Evolutionary conservation across 2,329 filamentous ascomycete genomes (phyloP).

Genomic region (Chaetomium sp.): DNA sequence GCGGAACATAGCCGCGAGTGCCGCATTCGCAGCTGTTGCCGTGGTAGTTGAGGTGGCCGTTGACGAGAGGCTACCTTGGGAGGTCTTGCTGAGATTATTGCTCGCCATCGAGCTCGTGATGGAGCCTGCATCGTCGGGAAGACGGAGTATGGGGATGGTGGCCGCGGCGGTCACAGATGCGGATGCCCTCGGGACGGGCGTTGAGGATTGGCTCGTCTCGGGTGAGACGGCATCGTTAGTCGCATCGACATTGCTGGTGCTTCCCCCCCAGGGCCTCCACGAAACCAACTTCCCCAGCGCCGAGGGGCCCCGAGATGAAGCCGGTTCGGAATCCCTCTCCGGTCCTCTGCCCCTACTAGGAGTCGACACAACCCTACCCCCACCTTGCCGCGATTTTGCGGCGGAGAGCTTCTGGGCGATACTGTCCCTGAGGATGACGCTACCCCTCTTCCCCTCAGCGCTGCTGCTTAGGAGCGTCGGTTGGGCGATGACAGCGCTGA

Average conservation of each 20-base stretch:
- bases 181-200: slow-evolving; percentile 14
- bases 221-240: slow-evolving; percentile 15
- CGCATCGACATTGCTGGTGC: slow-evolving; percentile 27
- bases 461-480: slow-evolving; percentile 54
- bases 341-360: slow-evolving; percentile 24
- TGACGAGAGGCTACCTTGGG: slow-evolving; percentile 36
- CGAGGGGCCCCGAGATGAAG: slow-evolving; percentile 24
- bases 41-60: slow-evolving; percentile 1
- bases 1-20: slow-evolving; percentile 43
- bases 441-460: slow-evolving; percentile 51
- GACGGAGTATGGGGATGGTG: slow-evolving; percentile 23
- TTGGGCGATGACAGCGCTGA: slow-evolving; percentile 61
- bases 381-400: slow-evolving; percentile 30
- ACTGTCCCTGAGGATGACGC: slow-evolving; percentile 60
- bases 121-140: slow-evolving; percentile 1
- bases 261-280: slow-evolving; percentile 48
- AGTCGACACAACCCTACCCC: slow-evolving; percentile 21
- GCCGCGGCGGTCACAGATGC: neutral
- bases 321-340: neutral
- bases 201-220: slow-evolving; percentile 24
- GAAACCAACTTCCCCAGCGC: slow-evolving; percentile 38
- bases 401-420: slow-evolving; percentile 37
- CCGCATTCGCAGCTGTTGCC: neutral
- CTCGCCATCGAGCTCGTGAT: neutral
- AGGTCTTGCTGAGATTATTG: slow-evolving; percentile 21